A percentile compares a stretch with the other conserved stretches of the same genome.
Conservation (phyloP, 495 filamentous ascomycete species). For the Neurospora discreta region DNA sequence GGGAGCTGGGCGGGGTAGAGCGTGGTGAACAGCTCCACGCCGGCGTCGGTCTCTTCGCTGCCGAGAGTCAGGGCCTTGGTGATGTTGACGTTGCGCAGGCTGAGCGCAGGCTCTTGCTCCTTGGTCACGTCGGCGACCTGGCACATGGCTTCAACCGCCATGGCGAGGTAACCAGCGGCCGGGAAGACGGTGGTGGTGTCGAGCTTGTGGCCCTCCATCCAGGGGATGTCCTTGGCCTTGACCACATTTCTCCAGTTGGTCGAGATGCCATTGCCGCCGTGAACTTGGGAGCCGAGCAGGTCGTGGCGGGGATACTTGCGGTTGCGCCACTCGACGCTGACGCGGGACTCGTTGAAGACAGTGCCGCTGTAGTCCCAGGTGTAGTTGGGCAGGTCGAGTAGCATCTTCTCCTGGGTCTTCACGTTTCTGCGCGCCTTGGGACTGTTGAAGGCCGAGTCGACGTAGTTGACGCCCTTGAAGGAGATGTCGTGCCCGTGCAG, state of each 20-base stretch:
- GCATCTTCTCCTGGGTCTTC: constrained; percentile 10
- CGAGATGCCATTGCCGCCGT: constrained; percentile 26
- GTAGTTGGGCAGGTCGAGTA: constrained; percentile 23
- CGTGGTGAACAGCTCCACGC: constrained; percentile 12
- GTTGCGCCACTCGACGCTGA: constrained; percentile 31
- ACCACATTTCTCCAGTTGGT: constrained; percentile 37
- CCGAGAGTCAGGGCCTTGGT: constrained; percentile 25
- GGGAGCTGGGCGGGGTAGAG: not conserved
- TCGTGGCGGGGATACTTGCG: constrained; percentile 26
- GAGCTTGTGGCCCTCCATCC: constrained; percentile 37
- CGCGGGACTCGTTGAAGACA: constrained; percentile 31
- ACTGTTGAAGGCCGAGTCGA: constrained; percentile 5
- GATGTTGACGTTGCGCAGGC: constrained; percentile 15
- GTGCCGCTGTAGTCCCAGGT: constrained; percentile 28
- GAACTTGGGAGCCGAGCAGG: constrained; percentile 29
- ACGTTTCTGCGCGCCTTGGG: constrained; percentile 8
- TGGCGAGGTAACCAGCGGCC: constrained; percentile 41
- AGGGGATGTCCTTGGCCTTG: constrained; percentile 30
- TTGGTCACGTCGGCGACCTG: constrained; percentile 11
- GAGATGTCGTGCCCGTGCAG: constrained; percentile 17
- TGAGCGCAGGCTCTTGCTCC: constrained; percentile 2
- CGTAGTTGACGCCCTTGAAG: constrained; percentile 12
- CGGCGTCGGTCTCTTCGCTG: constrained; percentile 18
- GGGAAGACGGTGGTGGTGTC: constrained; percentile 38
- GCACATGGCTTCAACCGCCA: constrained; percentile 38